Conservation (phyloP, 169 alveolate genomes). For the Amoebophrya sp. region DNA sequence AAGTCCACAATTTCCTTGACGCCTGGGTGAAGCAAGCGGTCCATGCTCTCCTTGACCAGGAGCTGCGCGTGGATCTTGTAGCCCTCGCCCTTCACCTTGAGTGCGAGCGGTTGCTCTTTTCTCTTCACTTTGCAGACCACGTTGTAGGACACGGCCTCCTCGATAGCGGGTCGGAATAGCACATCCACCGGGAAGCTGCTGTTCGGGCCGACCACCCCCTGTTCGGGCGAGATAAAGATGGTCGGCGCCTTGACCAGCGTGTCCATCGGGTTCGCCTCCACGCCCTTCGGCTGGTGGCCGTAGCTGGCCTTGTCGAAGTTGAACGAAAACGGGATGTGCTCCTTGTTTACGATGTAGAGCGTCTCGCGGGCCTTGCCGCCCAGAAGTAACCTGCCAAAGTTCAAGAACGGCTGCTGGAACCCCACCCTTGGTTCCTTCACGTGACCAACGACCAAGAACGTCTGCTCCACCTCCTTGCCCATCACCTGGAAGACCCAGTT, state of each 20-base stretch:
- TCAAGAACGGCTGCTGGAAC: conserved; percentile 77
- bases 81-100: conserved; percentile 81
- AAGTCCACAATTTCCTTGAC: conserved; percentile 27
- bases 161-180: conserved; percentile 71
- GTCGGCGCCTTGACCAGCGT: conserved; percentile 27
- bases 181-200: conserved; percentile 65
- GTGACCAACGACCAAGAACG: conserved; percentile 75
- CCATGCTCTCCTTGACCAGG: conserved; percentile 72
- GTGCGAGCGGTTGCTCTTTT: conserved; percentile 70
- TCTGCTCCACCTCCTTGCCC: conserved; percentile 69
- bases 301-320: conserved; percentile 63
- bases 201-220: conserved; percentile 41
- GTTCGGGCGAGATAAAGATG: conserved; percentile 30
- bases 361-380: conserved; percentile 81
- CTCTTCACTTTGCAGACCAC: conserved; percentile 77
- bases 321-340: conserved; percentile 79
- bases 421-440: conserved; percentile 85
- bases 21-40: conserved; percentile 35
- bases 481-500: conserved; percentile 80
- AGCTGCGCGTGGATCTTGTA: conserved; percentile 71
- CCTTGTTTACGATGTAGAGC: conserved; percentile 73
- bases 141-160: conserved; percentile 72
- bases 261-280: conserved; percentile 25
- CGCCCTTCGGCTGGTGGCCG: conserved; percentile 30
- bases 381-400: conserved; percentile 79